Evolutionary conservation across 2,329 filamentous ascomycete species (phyloP).

Genomic region (Aspergillus sclerotialis): DNA sequence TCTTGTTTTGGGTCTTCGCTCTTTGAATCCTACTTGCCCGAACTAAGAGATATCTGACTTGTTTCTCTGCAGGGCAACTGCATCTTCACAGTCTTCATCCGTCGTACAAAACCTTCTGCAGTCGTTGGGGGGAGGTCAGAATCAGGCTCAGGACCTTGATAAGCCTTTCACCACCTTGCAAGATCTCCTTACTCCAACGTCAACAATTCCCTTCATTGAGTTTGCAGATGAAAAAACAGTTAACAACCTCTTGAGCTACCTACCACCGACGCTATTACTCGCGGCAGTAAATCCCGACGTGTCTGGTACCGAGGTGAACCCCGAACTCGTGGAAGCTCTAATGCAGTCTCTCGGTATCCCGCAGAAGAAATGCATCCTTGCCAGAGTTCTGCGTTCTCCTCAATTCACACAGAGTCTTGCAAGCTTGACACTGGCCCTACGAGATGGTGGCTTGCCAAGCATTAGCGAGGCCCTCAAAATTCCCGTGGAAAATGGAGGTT

Average conservation of each 20-base stretch:
- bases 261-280: slow-evolving; percentile 73
- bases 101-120: slow-evolving; percentile 84
- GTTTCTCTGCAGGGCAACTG: slow-evolving; percentile 48
- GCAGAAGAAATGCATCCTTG: slow-evolving; percentile 75
- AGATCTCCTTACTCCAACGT: slow-evolving; percentile 72
- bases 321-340: slow-evolving; percentile 63
- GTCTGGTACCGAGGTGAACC: slow-evolving; percentile 59
- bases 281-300: slow-evolving; percentile 59
- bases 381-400: slow-evolving; percentile 76
- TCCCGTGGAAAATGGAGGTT: slow-evolving; percentile 75
- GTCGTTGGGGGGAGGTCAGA: slow-evolving; percentile 60
- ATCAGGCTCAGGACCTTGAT: slow-evolving; percentile 44
- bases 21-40: too few species aligned
- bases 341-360: slow-evolving; percentile 64
- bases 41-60: too few species aligned
- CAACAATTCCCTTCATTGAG: slow-evolving; percentile 71
- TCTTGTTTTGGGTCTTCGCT: too few species aligned
- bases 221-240: slow-evolving; percentile 57
- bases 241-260: slow-evolving; percentile 66
- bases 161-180: slow-evolving; percentile 74
- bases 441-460: slow-evolving; percentile 84
- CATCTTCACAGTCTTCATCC: slow-evolving; percentile 62
- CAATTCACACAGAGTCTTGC: slow-evolving; percentile 84
- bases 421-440: slow-evolving; percentile 77
- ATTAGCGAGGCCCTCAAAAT: slow-evolving; percentile 81